Conservation (phyloP, 257 asterid species). For the Nemophila menziesii region DNA sequence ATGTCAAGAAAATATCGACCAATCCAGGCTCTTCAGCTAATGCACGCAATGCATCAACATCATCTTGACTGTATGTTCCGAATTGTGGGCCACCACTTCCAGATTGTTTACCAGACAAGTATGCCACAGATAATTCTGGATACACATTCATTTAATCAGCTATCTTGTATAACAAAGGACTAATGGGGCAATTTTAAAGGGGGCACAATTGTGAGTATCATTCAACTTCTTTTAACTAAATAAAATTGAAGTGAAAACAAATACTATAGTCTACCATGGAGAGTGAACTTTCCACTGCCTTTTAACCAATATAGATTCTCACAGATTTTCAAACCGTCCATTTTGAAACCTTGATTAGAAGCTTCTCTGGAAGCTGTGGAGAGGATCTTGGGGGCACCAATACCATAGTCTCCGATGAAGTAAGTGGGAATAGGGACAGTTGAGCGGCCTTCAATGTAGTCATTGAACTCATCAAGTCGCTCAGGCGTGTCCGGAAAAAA, state of each 20-base stretch:
- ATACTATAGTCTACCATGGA: slow-evolving; percentile 35
- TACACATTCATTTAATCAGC: slow-evolving; percentile 19
- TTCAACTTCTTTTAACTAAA: not conserved
- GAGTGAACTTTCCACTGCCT: slow-evolving; percentile 82
- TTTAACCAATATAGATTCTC: slow-evolving; percentile 82
- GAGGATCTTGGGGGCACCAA: slow-evolving; percentile 50
- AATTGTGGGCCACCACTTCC: slow-evolving; percentile 48
- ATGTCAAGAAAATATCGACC: slow-evolving; percentile 82
- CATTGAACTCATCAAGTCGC: slow-evolving; percentile 64
- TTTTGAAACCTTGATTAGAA: slow-evolving; percentile 74
- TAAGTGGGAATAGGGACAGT: slow-evolving; percentile 65
- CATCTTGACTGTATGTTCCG: slow-evolving; percentile 80
- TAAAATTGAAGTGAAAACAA: not conserved
- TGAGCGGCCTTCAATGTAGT: slow-evolving; percentile 57
- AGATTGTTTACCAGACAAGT: slow-evolving; percentile 81
- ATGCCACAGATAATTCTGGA: slow-evolving; percentile 65
- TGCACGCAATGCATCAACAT: slow-evolving; percentile 89
- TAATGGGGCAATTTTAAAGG: not conserved
- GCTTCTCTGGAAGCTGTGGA: slow-evolving; percentile 51
- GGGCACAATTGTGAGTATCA: not conserved
- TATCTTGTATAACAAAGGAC: not conserved
- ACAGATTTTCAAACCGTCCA: slow-evolving; percentile 83
- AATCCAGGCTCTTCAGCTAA: slow-evolving; percentile 77
- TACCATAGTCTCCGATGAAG: slow-evolving; percentile 89
- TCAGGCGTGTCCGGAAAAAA: slow-evolving; percentile 74